A percentile compares a stretch with the other conserved stretches of the same genome.
Conservation (phyloP, 2,329 filamentous ascomycete species). For the Amphichorda felina region DNA sequence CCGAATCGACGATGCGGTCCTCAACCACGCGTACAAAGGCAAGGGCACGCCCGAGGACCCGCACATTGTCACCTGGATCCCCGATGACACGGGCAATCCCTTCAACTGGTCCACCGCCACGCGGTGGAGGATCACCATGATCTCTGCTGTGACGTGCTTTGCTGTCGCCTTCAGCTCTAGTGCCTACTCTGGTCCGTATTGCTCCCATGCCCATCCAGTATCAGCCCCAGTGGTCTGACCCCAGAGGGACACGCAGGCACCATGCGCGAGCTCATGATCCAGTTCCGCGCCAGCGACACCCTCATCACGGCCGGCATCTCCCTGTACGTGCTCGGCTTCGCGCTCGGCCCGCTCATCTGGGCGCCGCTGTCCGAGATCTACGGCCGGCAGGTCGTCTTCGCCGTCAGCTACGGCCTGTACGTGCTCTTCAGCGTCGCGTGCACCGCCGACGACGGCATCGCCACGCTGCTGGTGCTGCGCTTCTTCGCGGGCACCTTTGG, state of each 20-base stretch:
- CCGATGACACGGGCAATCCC: slow-evolving; percentile 52
- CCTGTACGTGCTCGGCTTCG: slow-evolving; percentile 41
- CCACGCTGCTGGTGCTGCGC: slow-evolving; percentile 44
- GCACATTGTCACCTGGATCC: slow-evolving; percentile 51
- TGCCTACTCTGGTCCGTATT: slow-evolving; percentile 39
- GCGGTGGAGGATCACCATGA: slow-evolving; percentile 52
- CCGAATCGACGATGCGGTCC: too few species aligned
- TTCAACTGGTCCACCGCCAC: slow-evolving; percentile 38
- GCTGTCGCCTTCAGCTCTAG: slow-evolving; percentile 53
- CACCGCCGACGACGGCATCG: slow-evolving; percentile 41
- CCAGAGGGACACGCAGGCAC: slow-evolving; percentile 31
- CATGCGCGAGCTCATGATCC: background rate
- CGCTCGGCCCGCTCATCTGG: slow-evolving; percentile 33
- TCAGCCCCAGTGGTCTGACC: too few species aligned
- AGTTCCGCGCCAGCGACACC: slow-evolving; percentile 6
- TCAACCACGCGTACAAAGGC: slow-evolving; percentile 36
- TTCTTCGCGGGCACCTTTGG: slow-evolving; percentile 54
- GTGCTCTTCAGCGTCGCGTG: slow-evolving; percentile 48
- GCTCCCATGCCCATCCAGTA: too few species aligned
- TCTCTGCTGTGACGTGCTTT: slow-evolving; percentile 50
- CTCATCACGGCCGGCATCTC: slow-evolving; percentile 11
- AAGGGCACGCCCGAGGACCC: slow-evolving; percentile 51
- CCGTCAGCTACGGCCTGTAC: slow-evolving; percentile 24
- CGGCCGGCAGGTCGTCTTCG: slow-evolving; percentile 27
- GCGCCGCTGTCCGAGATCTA: slow-evolving; percentile 37